Conservation (phyloP, 129 eudicot species). For the Dittrichia graveolens region DNA sequence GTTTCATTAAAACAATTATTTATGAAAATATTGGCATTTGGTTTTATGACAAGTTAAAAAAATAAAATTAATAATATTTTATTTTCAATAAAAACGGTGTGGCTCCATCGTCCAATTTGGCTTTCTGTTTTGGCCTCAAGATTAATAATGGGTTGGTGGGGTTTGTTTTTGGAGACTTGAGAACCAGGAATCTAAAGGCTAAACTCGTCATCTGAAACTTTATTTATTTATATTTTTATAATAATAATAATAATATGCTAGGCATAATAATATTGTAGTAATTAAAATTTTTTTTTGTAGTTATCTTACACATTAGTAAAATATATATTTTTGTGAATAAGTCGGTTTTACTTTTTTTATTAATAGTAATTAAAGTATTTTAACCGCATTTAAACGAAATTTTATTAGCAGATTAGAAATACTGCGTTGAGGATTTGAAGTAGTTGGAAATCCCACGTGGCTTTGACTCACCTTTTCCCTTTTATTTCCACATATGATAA, state of each 20-base stretch:
- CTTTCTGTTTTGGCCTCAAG: conserved; percentile 34
- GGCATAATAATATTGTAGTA: no score
- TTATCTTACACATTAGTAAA: no score
- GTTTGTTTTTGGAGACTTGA: conserved; percentile 7
- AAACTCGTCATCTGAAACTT: conserved; percentile 17
- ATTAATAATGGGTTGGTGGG: conserved; percentile 28
- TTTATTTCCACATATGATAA: no score
- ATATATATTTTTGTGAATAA: no score
- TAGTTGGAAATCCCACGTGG: no score
- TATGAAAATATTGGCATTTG: background rate
- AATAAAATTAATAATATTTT: background rate
- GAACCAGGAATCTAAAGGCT: background rate
- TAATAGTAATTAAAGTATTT: no score
- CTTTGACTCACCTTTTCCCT: no score
- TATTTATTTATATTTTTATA: conserved; percentile 1
- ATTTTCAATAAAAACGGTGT: conserved; percentile 25
- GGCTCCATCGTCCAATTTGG: conserved; percentile 37
- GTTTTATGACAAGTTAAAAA: background rate
- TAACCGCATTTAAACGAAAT: no score
- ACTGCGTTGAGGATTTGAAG: no score
- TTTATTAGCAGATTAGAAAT: no score
- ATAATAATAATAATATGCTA: background rate
- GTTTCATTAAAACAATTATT: background rate
- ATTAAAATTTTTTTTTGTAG: no score
- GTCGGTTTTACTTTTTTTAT: no score